Evolutionary conservation across 805 yeast species (phyloP), one percentile per base, ranked within the genome.

Genomic region (Phaffomyces antillensis): DNA sequence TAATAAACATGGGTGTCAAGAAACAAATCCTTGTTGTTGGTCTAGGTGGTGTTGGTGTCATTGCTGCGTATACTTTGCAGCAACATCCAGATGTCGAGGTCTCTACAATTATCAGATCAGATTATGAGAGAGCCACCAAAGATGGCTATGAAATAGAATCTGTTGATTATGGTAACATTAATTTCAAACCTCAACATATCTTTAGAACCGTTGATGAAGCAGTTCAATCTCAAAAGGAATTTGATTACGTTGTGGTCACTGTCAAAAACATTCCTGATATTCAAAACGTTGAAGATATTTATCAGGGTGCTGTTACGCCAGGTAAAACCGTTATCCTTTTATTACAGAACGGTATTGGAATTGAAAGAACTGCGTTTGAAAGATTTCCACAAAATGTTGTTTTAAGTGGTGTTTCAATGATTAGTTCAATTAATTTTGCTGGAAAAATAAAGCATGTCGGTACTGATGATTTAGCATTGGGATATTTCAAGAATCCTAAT

Each of bases 31-130:
- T 83, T 20, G 62, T 84, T 10, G 70, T 86, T 24, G 95, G 95
- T 3, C 68, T 85, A 42, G 95, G 95, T 16, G 95, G 91, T 36
- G 90, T 86, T 12, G 95, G 95, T 26, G 68, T 83, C 34, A 75
- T 85, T 36, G 81, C 82, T 5, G 85, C 91, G 0, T 73, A 79
- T 41, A 76, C 83, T 0, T 65, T 86, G 34, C 75, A 73, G 49
- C 68, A 71, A 35, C 74, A 73, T 18, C 37, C 34, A 2, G 64
- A 70, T 33, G 68, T 75, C 5, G 70, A 67, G 30, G 78, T 81
- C 15, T 72, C 86, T 1, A 67, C 76, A 11, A 79, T 83, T 13
- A 68, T 81, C 17, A 70, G 89, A 56, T 75, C 84, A 16, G 81
- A 78, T 53, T 82, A 77, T 59, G 73, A 75, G 10, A 49, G 51